Conservation (phyloP, 495 filamentous ascomycete species). For the Thozetella sp. region DNA sequence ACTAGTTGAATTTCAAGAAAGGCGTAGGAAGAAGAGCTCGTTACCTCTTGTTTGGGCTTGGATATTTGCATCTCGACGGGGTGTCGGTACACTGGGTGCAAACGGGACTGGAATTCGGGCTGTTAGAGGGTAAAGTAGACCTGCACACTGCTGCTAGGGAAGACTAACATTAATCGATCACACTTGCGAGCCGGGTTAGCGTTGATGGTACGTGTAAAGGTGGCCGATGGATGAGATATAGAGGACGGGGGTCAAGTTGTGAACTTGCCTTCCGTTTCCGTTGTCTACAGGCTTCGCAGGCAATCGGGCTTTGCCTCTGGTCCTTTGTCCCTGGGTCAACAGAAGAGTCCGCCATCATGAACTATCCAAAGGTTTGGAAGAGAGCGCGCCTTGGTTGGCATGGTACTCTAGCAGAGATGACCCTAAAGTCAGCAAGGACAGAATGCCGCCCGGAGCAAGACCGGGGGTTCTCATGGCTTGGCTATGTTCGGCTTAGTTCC, state of each 20-base stretch:
- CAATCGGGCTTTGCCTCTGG: not conserved
- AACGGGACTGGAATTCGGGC: not conserved
- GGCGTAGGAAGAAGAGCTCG: not conserved
- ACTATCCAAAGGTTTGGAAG: too few relatives aligned
- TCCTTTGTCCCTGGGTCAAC: not conserved
- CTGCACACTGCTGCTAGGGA: too few relatives aligned
- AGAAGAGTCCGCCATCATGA: not conserved
- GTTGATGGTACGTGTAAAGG: too few relatives aligned
- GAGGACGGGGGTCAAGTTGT: too few relatives aligned
- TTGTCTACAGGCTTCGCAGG: not conserved
- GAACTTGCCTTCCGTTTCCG: not conserved
- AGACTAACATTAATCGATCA: not conserved
- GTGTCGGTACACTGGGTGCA: not conserved
- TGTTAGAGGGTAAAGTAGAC: not conserved
- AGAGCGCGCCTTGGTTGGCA: too few relatives aligned
- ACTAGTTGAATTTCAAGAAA: too few relatives aligned
- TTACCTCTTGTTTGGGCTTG: not conserved
- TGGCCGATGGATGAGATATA: too few relatives aligned
- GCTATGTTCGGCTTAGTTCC: too few relatives aligned
- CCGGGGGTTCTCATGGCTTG: too few relatives aligned
- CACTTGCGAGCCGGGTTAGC: not conserved
- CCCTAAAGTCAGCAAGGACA: too few relatives aligned
- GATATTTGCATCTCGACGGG: not conserved
- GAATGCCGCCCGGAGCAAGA: too few relatives aligned
- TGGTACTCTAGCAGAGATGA: too few relatives aligned